phyloP scores from a whole-genome alignment of 1,284 basidiomycete genomes.

The Cystobasidium pallidum region DNA sequence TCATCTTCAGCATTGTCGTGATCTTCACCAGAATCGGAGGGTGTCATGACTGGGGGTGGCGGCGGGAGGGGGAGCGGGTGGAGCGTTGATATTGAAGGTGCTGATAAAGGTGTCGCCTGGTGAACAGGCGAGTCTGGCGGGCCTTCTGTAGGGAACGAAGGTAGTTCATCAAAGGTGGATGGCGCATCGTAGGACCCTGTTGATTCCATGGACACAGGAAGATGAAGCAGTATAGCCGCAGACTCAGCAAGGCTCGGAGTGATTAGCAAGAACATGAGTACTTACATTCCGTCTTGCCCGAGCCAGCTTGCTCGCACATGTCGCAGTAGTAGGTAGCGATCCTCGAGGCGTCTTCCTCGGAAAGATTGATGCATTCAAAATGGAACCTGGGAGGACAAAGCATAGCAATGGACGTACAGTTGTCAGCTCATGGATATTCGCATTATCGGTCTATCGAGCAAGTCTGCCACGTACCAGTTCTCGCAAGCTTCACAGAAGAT shows the following conservation, averaged over 20 bases:
- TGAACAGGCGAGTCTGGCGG: slow-evolving; percentile 1
- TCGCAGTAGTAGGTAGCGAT: slow-evolving; percentile 54
- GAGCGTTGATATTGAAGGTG: not conserved
- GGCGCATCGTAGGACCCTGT: slow-evolving; percentile 33
- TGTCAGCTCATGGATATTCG: too few relatives aligned
- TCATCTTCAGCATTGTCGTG: slow-evolving; percentile 37
- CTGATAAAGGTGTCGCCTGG: not conserved
- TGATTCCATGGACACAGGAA: not conserved
- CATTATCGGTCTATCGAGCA: not conserved
- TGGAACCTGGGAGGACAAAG: slow-evolving; percentile 52
- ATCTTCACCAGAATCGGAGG: slow-evolving; percentile 37
- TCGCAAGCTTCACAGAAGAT: slow-evolving; percentile 71
- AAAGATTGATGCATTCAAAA: slow-evolving; percentile 53
- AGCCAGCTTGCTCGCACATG: slow-evolving; percentile 53
- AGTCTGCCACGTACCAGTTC: slow-evolving; percentile 65
- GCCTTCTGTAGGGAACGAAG: slow-evolving; percentile 12
- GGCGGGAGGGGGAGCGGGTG: not conserved
- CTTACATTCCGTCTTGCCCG: slow-evolving; percentile 52
- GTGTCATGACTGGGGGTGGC: slow-evolving; percentile 20
- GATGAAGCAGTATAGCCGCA: slow-evolving; percentile 19
- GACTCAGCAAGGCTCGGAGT: too few relatives aligned
- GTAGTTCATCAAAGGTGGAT: slow-evolving; percentile 21
- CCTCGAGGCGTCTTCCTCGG: slow-evolving; percentile 47
- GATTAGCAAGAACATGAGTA: slow-evolving; percentile 13
- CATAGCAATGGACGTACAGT: not conserved